Evolutionary conservation across 2,329 filamentous ascomycete species (phyloP).

Genomic region (Talaromyces funiculosus): DNA sequence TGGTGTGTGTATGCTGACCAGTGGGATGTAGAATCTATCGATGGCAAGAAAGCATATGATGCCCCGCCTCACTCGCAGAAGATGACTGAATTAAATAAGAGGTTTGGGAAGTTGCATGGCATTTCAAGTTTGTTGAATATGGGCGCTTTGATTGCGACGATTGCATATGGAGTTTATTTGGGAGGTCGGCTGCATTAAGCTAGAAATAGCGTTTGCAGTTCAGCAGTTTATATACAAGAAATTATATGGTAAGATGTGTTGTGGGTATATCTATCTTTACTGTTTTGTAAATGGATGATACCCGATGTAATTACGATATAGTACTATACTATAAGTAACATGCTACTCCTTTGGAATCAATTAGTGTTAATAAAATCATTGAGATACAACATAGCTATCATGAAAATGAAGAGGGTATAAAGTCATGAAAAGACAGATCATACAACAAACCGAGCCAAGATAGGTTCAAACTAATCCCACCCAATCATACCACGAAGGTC

Average conservation of each 20-base stretch:
- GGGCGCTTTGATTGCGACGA: slow-evolving; percentile 59
- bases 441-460: not conserved
- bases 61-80: slow-evolving; percentile 72
- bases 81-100: slow-evolving; percentile 74
- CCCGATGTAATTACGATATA: not conserved
- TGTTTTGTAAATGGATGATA: not conserved
- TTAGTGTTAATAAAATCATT: too few relatives aligned
- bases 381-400: not conserved
- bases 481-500: not conserved
- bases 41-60: slow-evolving; percentile 84
- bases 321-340: not conserved
- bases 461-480: not conserved
- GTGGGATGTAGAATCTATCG: slow-evolving; percentile 60
- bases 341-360: not conserved
- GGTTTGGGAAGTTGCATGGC: slow-evolving; percentile 74
- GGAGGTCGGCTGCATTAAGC: slow-evolving; percentile 43
- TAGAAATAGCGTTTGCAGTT: not conserved
- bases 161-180: slow-evolving; percentile 74
- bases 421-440: not conserved
- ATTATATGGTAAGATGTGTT: not conserved
- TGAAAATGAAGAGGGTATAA: not conserved
- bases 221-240: not conserved
- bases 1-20: not conserved
- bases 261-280: too few relatives aligned
- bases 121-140: slow-evolving; percentile 76